Percentiles rank a stretch among this genome's conserved stretches.
These are phyloP conservation scores for Daedaleopsis sinensis DNA, from an alignment of 768 basidiomycete species.

Conservation along the genomic window DNA sequence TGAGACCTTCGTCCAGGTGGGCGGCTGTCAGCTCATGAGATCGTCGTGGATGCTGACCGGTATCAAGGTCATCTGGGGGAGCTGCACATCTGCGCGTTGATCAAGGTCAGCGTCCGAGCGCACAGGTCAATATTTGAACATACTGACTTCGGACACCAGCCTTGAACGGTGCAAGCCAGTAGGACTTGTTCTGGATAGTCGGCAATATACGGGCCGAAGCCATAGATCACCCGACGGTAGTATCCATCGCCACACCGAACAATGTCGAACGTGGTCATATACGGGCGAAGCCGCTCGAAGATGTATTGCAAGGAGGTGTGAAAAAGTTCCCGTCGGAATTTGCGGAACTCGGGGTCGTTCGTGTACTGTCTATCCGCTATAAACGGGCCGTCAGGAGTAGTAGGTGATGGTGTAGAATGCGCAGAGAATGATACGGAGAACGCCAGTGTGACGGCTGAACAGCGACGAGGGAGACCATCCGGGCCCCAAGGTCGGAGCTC, in stretches of 20 bases:
- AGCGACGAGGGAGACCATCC: too few species aligned
- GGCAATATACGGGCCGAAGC: slow-evolving; percentile 33
- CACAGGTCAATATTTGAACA: slow-evolving; percentile 16
- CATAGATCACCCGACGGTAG: slow-evolving; percentile 30
- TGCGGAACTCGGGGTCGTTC: too few species aligned
- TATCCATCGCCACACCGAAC: slow-evolving; percentile 28
- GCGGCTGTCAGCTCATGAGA: slow-evolving; percentile 4
- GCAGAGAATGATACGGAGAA: too few species aligned
- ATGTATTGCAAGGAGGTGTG: too few species aligned
- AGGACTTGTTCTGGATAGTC: slow-evolving; percentile 36
- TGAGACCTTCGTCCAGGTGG: not conserved
- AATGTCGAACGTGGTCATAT: slow-evolving; percentile 1
- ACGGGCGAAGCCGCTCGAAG: too few species aligned
- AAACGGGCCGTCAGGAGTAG: too few species aligned
- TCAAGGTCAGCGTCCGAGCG: not conserved
- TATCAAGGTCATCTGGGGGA: slow-evolving; percentile 20
- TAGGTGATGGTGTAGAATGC: too few species aligned
- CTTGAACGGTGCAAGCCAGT: slow-evolving; percentile 25
- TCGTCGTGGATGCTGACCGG: not conserved
- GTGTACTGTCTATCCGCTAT: too few species aligned
- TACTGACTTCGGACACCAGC: slow-evolving; percentile 25
- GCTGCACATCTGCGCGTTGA: too few species aligned
- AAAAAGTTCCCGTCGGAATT: too few species aligned
- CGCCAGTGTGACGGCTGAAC: too few species aligned
- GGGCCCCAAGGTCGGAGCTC: too few species aligned